Percentiles rank a stretch among this genome's conserved stretches.
phyloP scores from a whole-genome alignment of 331 rosid species.

The Ulmus americana region DNA sequence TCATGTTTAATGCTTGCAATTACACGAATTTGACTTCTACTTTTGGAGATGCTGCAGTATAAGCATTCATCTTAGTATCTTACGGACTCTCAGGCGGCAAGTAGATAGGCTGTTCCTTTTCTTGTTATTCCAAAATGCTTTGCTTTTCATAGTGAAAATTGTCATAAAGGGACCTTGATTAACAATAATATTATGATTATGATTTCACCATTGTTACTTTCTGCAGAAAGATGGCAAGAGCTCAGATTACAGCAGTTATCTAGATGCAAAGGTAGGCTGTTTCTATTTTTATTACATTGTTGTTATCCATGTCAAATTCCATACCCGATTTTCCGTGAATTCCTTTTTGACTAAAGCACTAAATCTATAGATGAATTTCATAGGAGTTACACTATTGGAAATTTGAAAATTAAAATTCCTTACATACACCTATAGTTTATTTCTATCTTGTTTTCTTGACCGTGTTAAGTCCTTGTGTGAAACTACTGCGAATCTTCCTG shows the following conservation, averaged over 20 bases:
- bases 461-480: neutral
- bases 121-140: neutral
- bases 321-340: neutral
- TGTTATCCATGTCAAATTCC: neutral
- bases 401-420: too few species aligned
- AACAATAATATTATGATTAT: neutral
- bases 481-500: neutral
- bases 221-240: conserved; percentile 80
- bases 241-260: conserved; percentile 63
- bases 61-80: neutral
- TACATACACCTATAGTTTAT: neutral
- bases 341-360: neutral
- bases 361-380: too few species aligned
- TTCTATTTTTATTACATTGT: neutral
- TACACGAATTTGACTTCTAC: neutral
- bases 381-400: too few species aligned
- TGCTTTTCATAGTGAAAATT: neutral
- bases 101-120: neutral
- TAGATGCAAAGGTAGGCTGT: conserved; percentile 68
- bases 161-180: neutral
- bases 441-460: neutral
- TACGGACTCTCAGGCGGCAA: neutral
- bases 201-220: conserved; percentile 15
- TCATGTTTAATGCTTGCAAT: neutral
- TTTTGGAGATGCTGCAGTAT: neutral